Evolutionary conservation across 805 yeast genomes (phyloP).

Genomic region (Candida xyloterini): DNA sequence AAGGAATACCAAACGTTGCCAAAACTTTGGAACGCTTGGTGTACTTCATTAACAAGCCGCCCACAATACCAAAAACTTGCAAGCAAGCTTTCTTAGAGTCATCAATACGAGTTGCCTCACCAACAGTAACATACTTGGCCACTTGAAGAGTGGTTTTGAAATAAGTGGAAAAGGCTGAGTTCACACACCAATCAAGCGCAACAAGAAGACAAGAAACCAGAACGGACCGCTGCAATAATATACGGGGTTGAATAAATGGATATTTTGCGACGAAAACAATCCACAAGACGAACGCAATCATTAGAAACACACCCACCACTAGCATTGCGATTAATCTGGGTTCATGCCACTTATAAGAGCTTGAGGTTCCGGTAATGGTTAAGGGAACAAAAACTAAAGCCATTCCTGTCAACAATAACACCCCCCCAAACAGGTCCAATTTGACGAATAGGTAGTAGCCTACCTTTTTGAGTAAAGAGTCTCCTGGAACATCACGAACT

Average conservation of each 20-base stretch:
- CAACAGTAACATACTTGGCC: conserved; percentile 4
- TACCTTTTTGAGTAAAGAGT: not conserved
- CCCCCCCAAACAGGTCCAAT: conserved; percentile 3
- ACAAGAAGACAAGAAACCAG: conserved; percentile 2
- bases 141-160: conserved; percentile 4
- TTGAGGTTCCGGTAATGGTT: conserved; percentile 2
- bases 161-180: conserved; percentile 4
- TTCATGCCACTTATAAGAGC: conserved; percentile 5
- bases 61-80: conserved; percentile 4
- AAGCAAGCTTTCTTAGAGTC: conserved; percentile 6
- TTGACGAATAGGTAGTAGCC: conserved; percentile 2
- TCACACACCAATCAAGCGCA: conserved; percentile 4
- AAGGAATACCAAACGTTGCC: conserved; percentile 1
- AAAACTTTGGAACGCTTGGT: conserved; percentile 2
- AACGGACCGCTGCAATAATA: not conserved
- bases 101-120: conserved; percentile 6
- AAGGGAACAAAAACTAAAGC: conserved; percentile 2
- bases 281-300: conserved; percentile 4
- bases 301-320: conserved; percentile 3
- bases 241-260: conserved; percentile 3
- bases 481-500: not conserved
- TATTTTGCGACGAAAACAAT: conserved; percentile 2
- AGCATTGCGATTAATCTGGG: conserved; percentile 3
- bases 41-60: conserved; percentile 3
- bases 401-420: conserved; percentile 1